Evolutionary conservation across 2,329 filamentous ascomycete species (phyloP).

Genomic region (Rutstroemia sp.): DNA sequence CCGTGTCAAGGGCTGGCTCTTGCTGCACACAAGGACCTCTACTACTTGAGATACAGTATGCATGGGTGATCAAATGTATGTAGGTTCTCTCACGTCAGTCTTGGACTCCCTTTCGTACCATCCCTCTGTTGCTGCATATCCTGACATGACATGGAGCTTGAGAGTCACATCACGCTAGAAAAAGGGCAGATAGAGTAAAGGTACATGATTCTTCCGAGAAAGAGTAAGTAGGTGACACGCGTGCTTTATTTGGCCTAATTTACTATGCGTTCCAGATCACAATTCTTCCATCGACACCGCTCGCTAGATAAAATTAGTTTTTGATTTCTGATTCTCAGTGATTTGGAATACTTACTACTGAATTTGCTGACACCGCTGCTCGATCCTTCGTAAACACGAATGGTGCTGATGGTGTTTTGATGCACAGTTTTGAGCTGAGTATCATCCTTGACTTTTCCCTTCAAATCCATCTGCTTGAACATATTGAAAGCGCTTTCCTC

Average conservation of each 20-base stretch:
- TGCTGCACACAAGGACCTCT: too few species aligned
- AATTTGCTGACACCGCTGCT: slow-evolving; percentile 67
- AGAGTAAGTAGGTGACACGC: slow-evolving; percentile 6
- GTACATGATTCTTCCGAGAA: background rate
- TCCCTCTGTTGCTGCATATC: too few species aligned
- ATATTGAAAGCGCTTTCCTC: slow-evolving; percentile 96
- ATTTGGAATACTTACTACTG: slow-evolving; percentile 60
- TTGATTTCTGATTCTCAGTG: slow-evolving; percentile 22
- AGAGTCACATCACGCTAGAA: background rate
- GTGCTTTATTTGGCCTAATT: slow-evolving; percentile 13
- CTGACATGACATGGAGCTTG: background rate
- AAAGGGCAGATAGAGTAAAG: background rate
- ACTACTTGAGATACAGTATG: too few species aligned
- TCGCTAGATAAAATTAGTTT: slow-evolving; percentile 44
- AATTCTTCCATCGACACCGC: slow-evolving; percentile 74
- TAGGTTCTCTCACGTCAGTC: too few species aligned
- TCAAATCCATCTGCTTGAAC: slow-evolving; percentile 98
- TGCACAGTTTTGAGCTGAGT: slow-evolving; percentile 92
- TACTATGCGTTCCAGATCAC: slow-evolving; percentile 66
- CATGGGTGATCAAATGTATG: too few species aligned
- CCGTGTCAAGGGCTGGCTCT: too few species aligned
- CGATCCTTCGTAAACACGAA: slow-evolving; percentile 66
- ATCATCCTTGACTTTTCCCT: slow-evolving; percentile 85
- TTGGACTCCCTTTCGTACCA: too few species aligned
- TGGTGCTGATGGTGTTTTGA: slow-evolving; percentile 88